These are phyloP conservation scores for Blastobotrys buckinghamii DNA, from an alignment of 1,139 yeast species.

Conservation along the genomic window DNA sequence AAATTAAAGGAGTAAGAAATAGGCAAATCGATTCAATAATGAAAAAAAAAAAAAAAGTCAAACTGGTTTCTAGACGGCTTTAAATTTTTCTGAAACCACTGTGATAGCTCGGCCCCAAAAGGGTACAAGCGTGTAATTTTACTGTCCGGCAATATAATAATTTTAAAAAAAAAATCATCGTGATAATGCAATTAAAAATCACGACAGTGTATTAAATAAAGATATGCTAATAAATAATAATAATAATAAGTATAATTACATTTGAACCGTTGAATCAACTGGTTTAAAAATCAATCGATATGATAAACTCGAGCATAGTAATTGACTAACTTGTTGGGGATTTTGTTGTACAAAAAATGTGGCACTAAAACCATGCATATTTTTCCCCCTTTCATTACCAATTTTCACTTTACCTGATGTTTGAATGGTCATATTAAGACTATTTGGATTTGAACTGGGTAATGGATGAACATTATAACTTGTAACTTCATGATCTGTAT, in stretches of 20 bases:
- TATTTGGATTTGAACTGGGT: constrained; percentile 21
- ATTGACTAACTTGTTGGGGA: constrained; percentile 16
- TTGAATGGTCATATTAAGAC: constrained; percentile 25
- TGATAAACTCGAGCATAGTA: constrained; percentile 28
- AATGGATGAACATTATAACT: constrained; percentile 34
- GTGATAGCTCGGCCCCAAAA: too few relatives aligned
- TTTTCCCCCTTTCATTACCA: constrained; percentile 28
- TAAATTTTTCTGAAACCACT: too few relatives aligned
- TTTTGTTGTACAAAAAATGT: constrained; percentile 28
- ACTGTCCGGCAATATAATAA: too few relatives aligned
- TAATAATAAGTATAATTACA: constrained; percentile 8
- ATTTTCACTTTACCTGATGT: constrained; percentile 30
- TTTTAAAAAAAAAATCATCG: too few relatives aligned
- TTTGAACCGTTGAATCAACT: constrained; percentile 25
- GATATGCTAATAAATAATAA: too few relatives aligned
- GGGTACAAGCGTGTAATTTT: too few relatives aligned
- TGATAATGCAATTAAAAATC: too few relatives aligned
- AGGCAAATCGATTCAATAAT: too few relatives aligned
- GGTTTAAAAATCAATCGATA: constrained; percentile 34
- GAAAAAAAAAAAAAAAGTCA: too few relatives aligned
- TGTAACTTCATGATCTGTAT: constrained; percentile 29
- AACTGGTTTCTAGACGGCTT: too few relatives aligned
- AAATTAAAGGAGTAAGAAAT: too few relatives aligned
- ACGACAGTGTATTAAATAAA: too few relatives aligned
- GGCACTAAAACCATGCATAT: constrained; percentile 31